Evolutionary conservation across 306 rosid species (phyloP), one percentile per base, ranked within the genome.

Genomic region (Prunus persica): DNA sequence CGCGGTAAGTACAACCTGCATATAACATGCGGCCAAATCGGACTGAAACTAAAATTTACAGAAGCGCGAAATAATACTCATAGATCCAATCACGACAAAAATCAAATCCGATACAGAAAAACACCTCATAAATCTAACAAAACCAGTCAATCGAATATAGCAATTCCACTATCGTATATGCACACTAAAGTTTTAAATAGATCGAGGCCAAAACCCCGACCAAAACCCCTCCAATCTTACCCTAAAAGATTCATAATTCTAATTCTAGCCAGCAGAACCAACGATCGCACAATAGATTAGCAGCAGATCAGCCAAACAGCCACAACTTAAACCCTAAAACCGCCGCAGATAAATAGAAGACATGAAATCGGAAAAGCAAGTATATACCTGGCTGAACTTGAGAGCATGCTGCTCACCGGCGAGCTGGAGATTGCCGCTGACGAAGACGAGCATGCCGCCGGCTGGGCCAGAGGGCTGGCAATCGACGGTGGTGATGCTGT

Each of bases 401-500:
- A 93, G 98, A 18, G 93, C 87, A 71, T 93, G 98, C 28, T 93
- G 97, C 55, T 93, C 98, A 6, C 98, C 98, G 76, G 90, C 88
- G 67, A 93, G 97, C 75, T 93, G 96, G 76, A 93, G 98, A 64
- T 87, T 91, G 8, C 98, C 98, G 75, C 93, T 88, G 85, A 93
- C 98, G 51, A 93, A 93, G 79, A 91, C 98, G 11, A 91, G 92
- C 97, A 93, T 88, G 28, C 93, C 97, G 22, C 89, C 92, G 43
- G 72, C 86, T 74, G 87, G 86, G 19, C 92, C 96, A 51, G 98
- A 93, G 54, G 98, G 96, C 77, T 93, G 98, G 71, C 83, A 91
- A 82, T 93, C 98, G 30, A 94, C 91, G 84, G 93, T 89, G 81
- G 88, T 81, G 90, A 92, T 89, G 85, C 74, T 62, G 81, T 95